These are phyloP conservation scores for Penicillium pulvis DNA, from an alignment of 495 filamentous ascomycete species.

Conservation along the genomic window DNA sequence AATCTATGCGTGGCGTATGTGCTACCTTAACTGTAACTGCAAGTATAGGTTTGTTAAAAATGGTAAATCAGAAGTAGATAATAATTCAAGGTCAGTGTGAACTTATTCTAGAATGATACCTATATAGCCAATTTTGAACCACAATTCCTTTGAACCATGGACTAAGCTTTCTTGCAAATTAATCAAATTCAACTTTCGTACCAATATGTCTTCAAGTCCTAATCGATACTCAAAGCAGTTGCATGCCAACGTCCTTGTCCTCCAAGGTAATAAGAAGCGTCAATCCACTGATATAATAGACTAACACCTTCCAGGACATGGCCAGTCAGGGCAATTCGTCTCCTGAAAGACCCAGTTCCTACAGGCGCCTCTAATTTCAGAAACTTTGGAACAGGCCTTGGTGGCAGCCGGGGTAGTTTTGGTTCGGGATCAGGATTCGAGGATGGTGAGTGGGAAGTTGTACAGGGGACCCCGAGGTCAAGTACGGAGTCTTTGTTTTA, in stretches of 20 bases:
- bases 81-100: too few relatives aligned
- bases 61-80: too few relatives aligned
- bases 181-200: background rate
- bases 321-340: conserved; percentile 13
- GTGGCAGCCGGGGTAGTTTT: background rate
- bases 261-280: background rate
- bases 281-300: background rate
- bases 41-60: too few relatives aligned
- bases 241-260: background rate
- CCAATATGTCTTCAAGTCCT: background rate
- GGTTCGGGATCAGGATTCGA: background rate
- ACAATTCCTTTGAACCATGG: too few relatives aligned
- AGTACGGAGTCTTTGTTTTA: too few relatives aligned
- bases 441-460: background rate
- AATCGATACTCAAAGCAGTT: background rate
- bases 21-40: too few relatives aligned
- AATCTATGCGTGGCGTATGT: too few relatives aligned
- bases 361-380: background rate
- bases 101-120: too few relatives aligned
- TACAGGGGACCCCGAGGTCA: too few relatives aligned
- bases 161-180: too few relatives aligned
- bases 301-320: conserved; percentile 1
- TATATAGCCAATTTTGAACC: too few relatives aligned
- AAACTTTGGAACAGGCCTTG: background rate
- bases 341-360: conserved; percentile 18